These are phyloP conservation scores for Tagetes erecta DNA, from an alignment of 129 eudicot genomes.

Conservation along the genomic window DNA sequence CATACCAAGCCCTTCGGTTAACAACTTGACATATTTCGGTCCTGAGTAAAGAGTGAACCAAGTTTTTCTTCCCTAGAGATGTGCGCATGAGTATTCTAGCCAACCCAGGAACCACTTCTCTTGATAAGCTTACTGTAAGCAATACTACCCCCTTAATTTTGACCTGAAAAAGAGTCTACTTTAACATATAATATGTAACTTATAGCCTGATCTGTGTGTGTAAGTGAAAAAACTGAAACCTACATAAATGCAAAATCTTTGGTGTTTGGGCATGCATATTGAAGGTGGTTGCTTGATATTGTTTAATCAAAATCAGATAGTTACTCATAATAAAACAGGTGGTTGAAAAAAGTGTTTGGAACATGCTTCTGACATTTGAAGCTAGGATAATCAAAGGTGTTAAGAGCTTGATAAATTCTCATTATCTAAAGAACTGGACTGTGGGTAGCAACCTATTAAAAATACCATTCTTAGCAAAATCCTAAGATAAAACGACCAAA, in stretches of 20 bases:
- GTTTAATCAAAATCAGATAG: neutral
- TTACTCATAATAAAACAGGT: neutral
- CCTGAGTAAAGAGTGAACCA: constrained; percentile 81
- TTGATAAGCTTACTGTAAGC: constrained; percentile 75
- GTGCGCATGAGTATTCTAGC: constrained; percentile 89
- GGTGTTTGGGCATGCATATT: neutral
- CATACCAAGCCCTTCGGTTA: constrained; percentile 96
- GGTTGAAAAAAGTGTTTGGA: neutral
- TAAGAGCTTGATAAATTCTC: neutral
- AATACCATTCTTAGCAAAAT: neutral
- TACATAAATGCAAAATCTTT: neutral
- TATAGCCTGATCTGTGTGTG: neutral
- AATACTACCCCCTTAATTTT: constrained; percentile 75
- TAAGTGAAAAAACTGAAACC: neutral
- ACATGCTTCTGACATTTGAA: neutral
- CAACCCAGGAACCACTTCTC: constrained; percentile 95
- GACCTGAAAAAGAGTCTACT: constrained; percentile 47
- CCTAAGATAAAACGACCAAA: neutral
- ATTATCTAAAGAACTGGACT: neutral
- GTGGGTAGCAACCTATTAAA: neutral
- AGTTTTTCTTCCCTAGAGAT: constrained; percentile 77
- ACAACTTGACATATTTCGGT: constrained; percentile 89
- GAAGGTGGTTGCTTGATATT: neutral
- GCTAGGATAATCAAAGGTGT: neutral
- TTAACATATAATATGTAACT: neutral